Conservation (phyloP, 257 asterid species). For the Rubia yunnanensis region DNA sequence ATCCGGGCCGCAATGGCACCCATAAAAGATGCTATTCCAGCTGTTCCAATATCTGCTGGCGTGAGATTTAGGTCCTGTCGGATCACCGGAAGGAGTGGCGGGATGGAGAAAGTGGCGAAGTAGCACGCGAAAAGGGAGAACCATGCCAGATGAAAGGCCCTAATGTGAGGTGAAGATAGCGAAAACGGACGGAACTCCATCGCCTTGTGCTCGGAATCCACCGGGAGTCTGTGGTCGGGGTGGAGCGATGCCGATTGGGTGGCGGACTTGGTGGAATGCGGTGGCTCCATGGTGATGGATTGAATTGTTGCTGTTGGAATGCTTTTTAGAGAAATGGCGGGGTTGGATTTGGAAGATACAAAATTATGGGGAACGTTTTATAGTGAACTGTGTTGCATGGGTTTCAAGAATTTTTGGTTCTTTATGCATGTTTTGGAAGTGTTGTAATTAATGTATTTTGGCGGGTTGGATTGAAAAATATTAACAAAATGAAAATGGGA, state of each 20-base stretch:
- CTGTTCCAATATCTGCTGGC: slow-evolving; percentile 27
- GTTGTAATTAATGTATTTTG: not conserved
- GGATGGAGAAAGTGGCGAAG: slow-evolving; percentile 56
- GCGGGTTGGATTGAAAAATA: not conserved
- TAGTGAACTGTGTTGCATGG: not conserved
- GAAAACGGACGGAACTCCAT: slow-evolving; percentile 35
- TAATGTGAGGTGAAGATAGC: slow-evolving; percentile 44
- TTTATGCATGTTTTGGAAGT: not conserved
- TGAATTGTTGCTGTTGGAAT: not conserved
- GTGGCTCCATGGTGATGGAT: slow-evolving; percentile 16
- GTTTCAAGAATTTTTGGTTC: too few relatives aligned
- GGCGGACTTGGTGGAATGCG: slow-evolving; percentile 3
- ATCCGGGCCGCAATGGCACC: slow-evolving; percentile 42
- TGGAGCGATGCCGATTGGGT: not conserved
- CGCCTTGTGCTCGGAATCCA: slow-evolving; percentile 38
- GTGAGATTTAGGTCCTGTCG: slow-evolving; percentile 41
- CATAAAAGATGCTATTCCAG: slow-evolving; percentile 32
- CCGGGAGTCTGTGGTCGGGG: slow-evolving; percentile 8
- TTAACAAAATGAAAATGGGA: not conserved
- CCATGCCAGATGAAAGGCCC: slow-evolving; percentile 59
- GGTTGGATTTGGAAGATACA: not conserved
- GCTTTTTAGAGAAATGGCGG: not conserved
- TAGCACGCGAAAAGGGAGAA: slow-evolving; percentile 43
- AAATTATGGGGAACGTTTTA: not conserved
- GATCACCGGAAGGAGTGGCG: slow-evolving; percentile 47